Evolutionary conservation across 116 monocot species (phyloP).

Genomic region (Thalassia testudinum): DNA sequence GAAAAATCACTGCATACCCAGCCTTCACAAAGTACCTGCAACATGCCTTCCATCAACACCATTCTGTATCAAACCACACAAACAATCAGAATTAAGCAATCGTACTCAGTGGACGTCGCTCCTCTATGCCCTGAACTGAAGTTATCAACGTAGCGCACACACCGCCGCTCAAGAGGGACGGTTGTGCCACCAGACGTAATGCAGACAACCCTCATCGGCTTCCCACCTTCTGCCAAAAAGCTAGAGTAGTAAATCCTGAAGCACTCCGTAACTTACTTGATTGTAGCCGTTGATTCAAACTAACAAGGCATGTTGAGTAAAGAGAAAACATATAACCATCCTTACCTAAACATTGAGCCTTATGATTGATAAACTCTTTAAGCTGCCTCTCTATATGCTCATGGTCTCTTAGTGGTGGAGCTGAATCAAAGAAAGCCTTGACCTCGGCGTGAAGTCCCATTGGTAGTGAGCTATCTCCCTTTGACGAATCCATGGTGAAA

Average conservation of each 20-base stretch:
- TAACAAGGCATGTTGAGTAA: background rate
- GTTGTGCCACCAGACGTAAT: slow-evolving; percentile 96
- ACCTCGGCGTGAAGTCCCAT: slow-evolving; percentile 13
- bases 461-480: no score
- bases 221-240: slow-evolving; percentile 20
- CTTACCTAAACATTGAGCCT: slow-evolving; percentile 27
- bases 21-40: slow-evolving; percentile 86
- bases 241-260: background rate
- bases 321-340: background rate
- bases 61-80: background rate
- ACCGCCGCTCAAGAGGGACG: slow-evolving; percentile 90
- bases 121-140: slow-evolving; percentile 93
- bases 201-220: slow-evolving; percentile 53
- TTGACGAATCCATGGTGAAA: no score
- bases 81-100: background rate
- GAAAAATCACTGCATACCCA: slow-evolving; percentile 93
- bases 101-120: slow-evolving; percentile 89
- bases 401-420: slow-evolving; percentile 53
- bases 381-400: slow-evolving; percentile 34
- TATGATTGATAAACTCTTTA: slow-evolving; percentile 29
- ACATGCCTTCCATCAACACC: background rate
- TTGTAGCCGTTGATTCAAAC: background rate
- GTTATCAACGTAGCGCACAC: slow-evolving; percentile 95
- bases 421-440: slow-evolving; percentile 57
- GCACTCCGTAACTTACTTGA: background rate